These are phyloP conservation scores for Tricladium varicosporioides DNA, from an alignment of 2,329 filamentous ascomycete species.

Conservation along the genomic window DNA sequence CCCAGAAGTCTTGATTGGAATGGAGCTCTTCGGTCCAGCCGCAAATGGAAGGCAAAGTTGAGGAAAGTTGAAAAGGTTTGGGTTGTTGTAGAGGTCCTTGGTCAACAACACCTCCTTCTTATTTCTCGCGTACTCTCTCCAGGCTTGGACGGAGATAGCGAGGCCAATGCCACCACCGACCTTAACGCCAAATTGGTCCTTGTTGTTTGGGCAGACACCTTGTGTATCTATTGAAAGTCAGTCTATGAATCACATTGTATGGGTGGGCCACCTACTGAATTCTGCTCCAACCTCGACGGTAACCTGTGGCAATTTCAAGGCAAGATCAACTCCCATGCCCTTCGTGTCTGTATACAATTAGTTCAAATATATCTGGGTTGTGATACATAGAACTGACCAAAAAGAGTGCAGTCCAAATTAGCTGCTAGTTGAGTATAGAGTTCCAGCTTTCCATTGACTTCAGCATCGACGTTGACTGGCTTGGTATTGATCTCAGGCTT, in stretches of 20 bases:
- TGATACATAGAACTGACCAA: not conserved
- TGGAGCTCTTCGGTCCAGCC: not conserved
- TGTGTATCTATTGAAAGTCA: not conserved
- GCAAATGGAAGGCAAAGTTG: constrained; percentile 2
- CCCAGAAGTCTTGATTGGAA: no score
- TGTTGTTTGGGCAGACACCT: constrained; percentile 7
- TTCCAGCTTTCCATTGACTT: constrained; percentile 3
- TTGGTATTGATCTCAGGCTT: constrained; percentile 2
- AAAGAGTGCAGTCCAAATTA: constrained; percentile 1
- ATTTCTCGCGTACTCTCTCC: not conserved
- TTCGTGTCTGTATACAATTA: not conserved
- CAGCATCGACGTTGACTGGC: not conserved
- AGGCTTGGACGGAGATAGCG: not conserved
- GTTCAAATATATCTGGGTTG: not conserved
- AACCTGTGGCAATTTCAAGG: constrained; percentile 5
- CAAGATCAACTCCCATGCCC: constrained; percentile 1
- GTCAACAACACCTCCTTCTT: not conserved
- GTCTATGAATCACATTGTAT: not conserved
- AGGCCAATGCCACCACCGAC: constrained; percentile 2
- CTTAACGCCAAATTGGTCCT: constrained; percentile 6
- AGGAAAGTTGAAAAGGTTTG: constrained; percentile 1
- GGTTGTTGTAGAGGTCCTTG: constrained; percentile 1
- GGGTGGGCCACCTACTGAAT: not conserved
- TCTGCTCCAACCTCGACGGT: constrained; percentile 4
- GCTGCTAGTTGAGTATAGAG: not conserved